Base-by-base conservation (phyloP, 2,329 filamentous ascomycete genomes). In the Fonsecaea nubica region DNA sequence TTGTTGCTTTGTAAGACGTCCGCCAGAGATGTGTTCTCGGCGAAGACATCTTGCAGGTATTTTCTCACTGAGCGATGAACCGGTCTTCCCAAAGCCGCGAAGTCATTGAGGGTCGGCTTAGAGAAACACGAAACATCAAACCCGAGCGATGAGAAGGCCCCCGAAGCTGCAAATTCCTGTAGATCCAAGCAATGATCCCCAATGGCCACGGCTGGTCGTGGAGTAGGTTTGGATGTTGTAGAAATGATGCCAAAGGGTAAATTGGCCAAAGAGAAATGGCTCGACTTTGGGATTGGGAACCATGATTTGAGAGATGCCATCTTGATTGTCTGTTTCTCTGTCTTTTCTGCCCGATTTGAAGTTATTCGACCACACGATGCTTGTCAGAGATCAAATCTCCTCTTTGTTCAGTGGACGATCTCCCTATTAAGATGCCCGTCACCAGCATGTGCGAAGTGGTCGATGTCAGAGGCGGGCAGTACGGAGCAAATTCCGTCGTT, bases 231-330 rank as follows among this genome's bases (percentile, higher is more conserved):
- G 5, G 82, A 77, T 2, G 82, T 70, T 0, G 89, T 90, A 35
- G 88, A 90, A 75, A 95, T 91, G 80, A 95, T 88, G 74, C 92
- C 92, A 74, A 94, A 94, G 1, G 92, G 92, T 62, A 95, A 89
- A 76, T 95, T 95, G 74, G 89, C 87, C 59, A 94, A 80, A 8
- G 91, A 92, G 79, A 93, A 93, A 74, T 88, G 87, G 64, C 86
- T 89, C 64, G 82, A 80, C 60, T 81, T 80, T 55, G 87, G 85
- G 66, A 90, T 87, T 58, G 78, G 77, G 63, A 90, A 80, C 87
- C 87, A 89, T 62, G 86, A 88, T 72, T 78, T 74, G 76, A 80
- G 79, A 45, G 61, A 75, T 58, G 71, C 71, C 75, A 74, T 74
- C 25, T 55, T 72, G 60, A 32, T 8, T 36, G 60, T 36, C 4